These are phyloP conservation scores for Pestalotiopsis sp. DNA, from an alignment of 2,329 filamentous ascomycete species.

Conservation along the genomic window DNA sequence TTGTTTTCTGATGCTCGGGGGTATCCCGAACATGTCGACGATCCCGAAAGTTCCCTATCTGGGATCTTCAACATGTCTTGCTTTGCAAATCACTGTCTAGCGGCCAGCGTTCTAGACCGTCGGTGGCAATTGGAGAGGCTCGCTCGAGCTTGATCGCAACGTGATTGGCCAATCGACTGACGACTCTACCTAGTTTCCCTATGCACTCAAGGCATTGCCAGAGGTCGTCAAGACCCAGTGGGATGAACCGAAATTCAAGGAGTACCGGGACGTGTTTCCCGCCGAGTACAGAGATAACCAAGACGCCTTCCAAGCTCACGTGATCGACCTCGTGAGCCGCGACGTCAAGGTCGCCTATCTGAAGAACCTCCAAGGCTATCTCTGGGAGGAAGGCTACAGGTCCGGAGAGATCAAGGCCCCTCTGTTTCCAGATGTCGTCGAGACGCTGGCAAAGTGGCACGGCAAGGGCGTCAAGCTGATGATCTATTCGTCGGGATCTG, in stretches of 20 bases:
- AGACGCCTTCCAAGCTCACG: constrained; percentile 64
- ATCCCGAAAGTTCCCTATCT: neutral
- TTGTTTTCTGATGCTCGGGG: neutral
- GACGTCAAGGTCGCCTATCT: constrained; percentile 79
- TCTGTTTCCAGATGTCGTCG: constrained; percentile 74
- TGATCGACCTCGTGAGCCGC: constrained; percentile 68
- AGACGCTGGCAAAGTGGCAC: constrained; percentile 63
- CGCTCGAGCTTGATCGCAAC: neutral
- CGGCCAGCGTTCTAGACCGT: neutral
- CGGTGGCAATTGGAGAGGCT: constrained; percentile 3
- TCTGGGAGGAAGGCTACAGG: constrained; percentile 76
- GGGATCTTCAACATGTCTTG: neutral
- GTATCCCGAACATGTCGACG: neutral
- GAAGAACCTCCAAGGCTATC: constrained; percentile 78
- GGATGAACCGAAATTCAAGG: constrained; percentile 64
- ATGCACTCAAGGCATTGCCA: constrained; percentile 70
- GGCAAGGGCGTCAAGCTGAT: constrained; percentile 59
- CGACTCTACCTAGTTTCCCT: constrained; percentile 67
- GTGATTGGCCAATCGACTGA: constrained; percentile 17
- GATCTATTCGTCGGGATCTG: constrained; percentile 83
- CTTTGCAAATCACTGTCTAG: neutral
- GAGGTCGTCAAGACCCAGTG: constrained; percentile 67
- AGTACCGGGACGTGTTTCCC: constrained; percentile 74
- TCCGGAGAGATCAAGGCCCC: constrained; percentile 71
- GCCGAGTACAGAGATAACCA: constrained; percentile 61